Percentiles rank a stretch among this genome's conserved stretches.
Conservation (phyloP, 78 protist species). For the Paulinella micropora region DNA sequence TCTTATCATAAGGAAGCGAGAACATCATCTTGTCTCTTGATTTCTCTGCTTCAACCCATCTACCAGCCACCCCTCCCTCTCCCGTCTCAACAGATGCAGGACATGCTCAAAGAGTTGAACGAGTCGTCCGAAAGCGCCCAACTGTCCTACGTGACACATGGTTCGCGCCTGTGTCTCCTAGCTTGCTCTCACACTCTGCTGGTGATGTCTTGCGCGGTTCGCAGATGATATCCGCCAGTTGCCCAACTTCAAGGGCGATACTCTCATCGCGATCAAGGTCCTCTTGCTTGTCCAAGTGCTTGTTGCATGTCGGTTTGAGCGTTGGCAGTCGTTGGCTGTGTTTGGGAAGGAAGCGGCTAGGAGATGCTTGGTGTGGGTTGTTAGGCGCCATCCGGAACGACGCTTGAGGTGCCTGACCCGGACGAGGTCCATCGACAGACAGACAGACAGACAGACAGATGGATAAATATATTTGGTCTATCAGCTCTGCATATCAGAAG, state of each 20-base stretch:
- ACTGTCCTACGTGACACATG: background rate
- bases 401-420: constrained; percentile 69
- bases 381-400: constrained; percentile 75
- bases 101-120: background rate
- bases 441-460: too few relatives aligned
- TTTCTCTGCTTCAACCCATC: background rate
- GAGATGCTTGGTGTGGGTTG: too few relatives aligned
- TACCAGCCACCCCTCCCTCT: background rate
- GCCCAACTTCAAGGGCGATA: background rate
- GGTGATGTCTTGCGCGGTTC: too few relatives aligned
- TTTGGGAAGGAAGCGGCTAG: too few relatives aligned
- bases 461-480: too few relatives aligned
- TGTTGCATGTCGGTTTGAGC: too few relatives aligned
- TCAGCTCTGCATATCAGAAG: too few relatives aligned
- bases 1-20: too few relatives aligned
- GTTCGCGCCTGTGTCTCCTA: background rate
- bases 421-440: too few relatives aligned
- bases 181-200: background rate
- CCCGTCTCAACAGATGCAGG: background rate
- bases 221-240: background rate
- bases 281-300: too few relatives aligned
- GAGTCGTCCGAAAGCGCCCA: background rate
- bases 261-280: constrained; percentile 17
- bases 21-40: too few relatives aligned
- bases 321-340: too few relatives aligned